phyloP scores from a whole-genome alignment of 2,329 filamentous ascomycete species.

The Aspergillus transmontanensis region DNA sequence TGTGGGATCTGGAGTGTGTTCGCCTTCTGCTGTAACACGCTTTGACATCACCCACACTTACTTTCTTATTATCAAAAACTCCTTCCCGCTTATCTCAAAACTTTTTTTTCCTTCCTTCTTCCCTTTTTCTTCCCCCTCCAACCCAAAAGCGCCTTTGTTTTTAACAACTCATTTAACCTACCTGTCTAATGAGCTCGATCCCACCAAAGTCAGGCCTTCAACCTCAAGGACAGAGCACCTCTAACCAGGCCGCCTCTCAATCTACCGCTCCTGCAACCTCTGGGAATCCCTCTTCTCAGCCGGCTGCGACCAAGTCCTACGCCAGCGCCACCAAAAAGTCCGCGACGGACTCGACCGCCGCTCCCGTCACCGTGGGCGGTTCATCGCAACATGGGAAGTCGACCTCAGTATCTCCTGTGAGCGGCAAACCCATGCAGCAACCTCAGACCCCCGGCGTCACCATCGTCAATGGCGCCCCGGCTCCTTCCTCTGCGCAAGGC shows the following conservation, averaged over 20 bases:
- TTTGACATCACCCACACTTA: conserved; percentile 20
- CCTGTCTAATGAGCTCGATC: conserved; percentile 65
- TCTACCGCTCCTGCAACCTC: conserved; percentile 50
- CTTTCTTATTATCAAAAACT: background rate
- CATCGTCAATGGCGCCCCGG: conserved; percentile 67
- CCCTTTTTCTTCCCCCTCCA: conserved; percentile 10
- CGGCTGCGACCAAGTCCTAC: conserved; percentile 60
- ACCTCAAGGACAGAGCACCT: conserved; percentile 52
- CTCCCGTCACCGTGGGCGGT: conserved; percentile 57
- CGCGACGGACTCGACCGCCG: conserved; percentile 54
- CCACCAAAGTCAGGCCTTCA: conserved; percentile 51
- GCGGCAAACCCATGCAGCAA: conserved; percentile 70
- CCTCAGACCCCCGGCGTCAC: conserved; percentile 51
- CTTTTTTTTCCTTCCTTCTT: conserved; percentile 7
- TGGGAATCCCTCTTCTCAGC: conserved; percentile 55
- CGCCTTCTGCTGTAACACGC: conserved; percentile 21
- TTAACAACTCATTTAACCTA: conserved; percentile 19
- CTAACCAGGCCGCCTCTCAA: conserved; percentile 51
- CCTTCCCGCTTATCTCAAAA: conserved; percentile 8
- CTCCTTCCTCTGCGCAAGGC: conserved; percentile 49
- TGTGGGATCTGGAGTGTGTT: conserved; percentile 26
- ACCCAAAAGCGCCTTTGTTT: conserved; percentile 7
- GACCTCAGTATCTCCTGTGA: conserved; percentile 75
- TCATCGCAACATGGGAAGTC: conserved; percentile 58
- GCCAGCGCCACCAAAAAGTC: conserved; percentile 64